These are phyloP conservation scores for Discostella stelligeroides DNA, from an alignment of 108 stramenopile genomes.

Conservation along the genomic window DNA sequence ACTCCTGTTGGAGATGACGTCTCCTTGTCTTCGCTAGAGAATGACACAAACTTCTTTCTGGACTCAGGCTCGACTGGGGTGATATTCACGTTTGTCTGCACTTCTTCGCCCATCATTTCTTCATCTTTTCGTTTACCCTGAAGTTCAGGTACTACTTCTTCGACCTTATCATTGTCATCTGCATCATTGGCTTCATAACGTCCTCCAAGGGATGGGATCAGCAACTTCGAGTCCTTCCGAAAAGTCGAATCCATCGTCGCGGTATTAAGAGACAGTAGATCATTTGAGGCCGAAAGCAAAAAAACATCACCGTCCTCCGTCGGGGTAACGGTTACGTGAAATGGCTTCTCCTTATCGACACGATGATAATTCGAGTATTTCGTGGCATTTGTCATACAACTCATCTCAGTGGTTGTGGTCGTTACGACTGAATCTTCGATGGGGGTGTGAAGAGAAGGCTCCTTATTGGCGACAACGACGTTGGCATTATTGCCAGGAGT, in stretches of 20 bases:
- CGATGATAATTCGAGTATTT: neutral
- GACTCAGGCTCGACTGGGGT: neutral
- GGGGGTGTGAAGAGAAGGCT: too few relatives aligned
- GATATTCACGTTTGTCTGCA: neutral
- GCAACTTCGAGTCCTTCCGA: neutral
- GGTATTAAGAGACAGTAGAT: neutral
- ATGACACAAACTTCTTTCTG: neutral
- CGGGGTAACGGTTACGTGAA: slow-evolving; percentile 17
- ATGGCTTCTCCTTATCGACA: neutral
- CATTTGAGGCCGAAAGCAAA: slow-evolving; percentile 4
- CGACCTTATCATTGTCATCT: neutral
- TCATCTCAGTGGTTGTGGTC: neutral
- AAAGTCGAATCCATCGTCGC: neutral
- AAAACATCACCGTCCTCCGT: slow-evolving; percentile 31
- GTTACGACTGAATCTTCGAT: neutral
- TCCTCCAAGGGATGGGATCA: slow-evolving; percentile 11
- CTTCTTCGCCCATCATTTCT: too few relatives aligned
- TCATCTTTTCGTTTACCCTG: too few relatives aligned
- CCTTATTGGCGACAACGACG: too few relatives aligned
- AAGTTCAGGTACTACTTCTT: too few relatives aligned
- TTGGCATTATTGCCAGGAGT: too few relatives aligned
- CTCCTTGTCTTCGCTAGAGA: neutral
- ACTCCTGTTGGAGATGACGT: slow-evolving; percentile 16
- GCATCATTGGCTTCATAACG: neutral
- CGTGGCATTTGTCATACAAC: neutral